phyloP scores from a whole-genome alignment of 2,329 filamentous ascomycete species.

The Hypoxylon sp. region DNA sequence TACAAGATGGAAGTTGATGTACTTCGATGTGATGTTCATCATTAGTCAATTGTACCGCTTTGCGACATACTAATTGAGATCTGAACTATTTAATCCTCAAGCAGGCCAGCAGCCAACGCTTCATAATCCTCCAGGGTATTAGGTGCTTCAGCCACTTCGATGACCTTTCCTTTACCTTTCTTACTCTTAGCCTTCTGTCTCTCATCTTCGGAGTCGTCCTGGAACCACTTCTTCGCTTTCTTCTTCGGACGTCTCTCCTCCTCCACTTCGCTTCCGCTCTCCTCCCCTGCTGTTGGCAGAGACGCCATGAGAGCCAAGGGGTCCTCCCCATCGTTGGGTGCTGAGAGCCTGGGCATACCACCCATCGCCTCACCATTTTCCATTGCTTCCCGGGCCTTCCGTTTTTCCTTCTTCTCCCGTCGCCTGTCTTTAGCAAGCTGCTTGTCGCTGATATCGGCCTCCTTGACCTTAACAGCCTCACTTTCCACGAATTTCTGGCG shows the following conservation, averaged over 20 bases:
- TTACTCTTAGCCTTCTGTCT: constrained; percentile 60
- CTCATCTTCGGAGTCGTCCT: constrained; percentile 73
- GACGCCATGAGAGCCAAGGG: constrained; percentile 72
- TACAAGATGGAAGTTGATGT: neutral
- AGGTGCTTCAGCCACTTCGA: constrained; percentile 76
- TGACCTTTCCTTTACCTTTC: constrained; percentile 67
- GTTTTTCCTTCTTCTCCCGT: constrained; percentile 81
- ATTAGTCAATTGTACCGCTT: constrained; percentile 22
- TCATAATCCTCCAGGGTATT: constrained; percentile 86
- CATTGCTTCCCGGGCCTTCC: constrained; percentile 75
- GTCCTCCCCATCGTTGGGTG: constrained; percentile 64
- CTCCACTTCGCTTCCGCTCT: constrained; percentile 52
- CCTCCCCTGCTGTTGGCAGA: constrained; percentile 65
- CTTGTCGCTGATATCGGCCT: constrained; percentile 88
- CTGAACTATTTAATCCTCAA: constrained; percentile 62
- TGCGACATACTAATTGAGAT: constrained; percentile 22
- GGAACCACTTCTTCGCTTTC: constrained; percentile 85
- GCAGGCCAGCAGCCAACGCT: constrained; percentile 79
- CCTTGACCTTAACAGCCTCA: constrained; percentile 79
- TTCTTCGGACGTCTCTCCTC: constrained; percentile 67
- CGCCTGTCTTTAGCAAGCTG: constrained; percentile 82
- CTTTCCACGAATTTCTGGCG: constrained; percentile 82
- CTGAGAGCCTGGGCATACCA: constrained; percentile 57
- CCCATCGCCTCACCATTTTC: constrained; percentile 58
- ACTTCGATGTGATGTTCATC: neutral